Base-by-base conservation (phyloP, 768 basidiomycete species). In the Tricholoma bakamatsutake region DNA sequence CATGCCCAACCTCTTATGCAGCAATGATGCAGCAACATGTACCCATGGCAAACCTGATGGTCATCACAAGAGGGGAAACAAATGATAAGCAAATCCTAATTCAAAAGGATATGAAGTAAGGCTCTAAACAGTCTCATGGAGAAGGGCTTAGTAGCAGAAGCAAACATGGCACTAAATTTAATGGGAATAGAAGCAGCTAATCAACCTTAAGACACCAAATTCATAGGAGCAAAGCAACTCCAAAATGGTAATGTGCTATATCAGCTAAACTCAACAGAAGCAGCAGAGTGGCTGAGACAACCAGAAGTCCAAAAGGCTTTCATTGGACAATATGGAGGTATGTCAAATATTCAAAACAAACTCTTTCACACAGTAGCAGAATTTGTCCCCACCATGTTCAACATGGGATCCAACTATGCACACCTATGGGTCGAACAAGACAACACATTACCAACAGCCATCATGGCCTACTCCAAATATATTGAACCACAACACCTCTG, bases 401-500 rank as follows among this genome's bases (percentile, higher is more conserved):
- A n/a, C n/a, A n/a, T 65, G 0, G 40, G 17, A 18, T 10, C 40
- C 2, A 37, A 52, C 3, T 24, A 28, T 0, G 48, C 24, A 0
- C 35, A 61, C 5, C 17, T 42, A 1, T 10, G 5, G 7, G 30
- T 65, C 0, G 68, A 70, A 37, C 12, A 42, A 0, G 57, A 56
- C 17, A 67, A 58, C 33, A 48, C 39, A 17, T 31, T 67, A 1
- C 21, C 39, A 4, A 1, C 18, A 0, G 52, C 54, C 0, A 31
- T 35, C 11, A 59, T 72, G 2, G 28, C 30, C 0, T 15, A 31
- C 4, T 64, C 64, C 1, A 37, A 37, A 37, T 37, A 37, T 13
- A 37, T 37, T 3, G 13, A 37, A 37, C 35, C 35, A 13, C 8
- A 7, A 37, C 35, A 37, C 12, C 35, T 37, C 5, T 13, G n/a